Evolutionary conservation across 257 asterid genomes (phyloP), one percentile per base, ranked within the genome.

Genomic region (Solanum boliviense): DNA sequence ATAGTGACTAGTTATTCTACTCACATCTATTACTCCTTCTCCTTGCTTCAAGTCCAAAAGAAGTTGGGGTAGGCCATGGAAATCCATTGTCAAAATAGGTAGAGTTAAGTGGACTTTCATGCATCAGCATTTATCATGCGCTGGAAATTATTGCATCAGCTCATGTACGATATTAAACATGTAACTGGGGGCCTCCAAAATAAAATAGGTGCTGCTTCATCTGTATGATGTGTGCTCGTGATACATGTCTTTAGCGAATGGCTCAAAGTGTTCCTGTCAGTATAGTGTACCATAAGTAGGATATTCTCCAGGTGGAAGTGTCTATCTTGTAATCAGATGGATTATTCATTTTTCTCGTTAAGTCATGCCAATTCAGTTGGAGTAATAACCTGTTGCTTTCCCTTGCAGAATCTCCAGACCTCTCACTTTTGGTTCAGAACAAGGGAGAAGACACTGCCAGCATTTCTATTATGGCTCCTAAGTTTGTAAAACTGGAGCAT

Each of bases 361-460:
- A 25, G 18, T 29, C 11, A 9, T 18, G 44, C 11, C 85, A 6
- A 9, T 29, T 21, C 39, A 15, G 44, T 48, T 29, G 36, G 44
- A 48, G 27, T 46, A 48, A 18, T 48, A 6, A 48, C 86, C 68
- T 82, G 29, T 88, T 89, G 70, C 87, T 89, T 83, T 90, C 87
- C 78, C 36, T 83, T 58, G 88, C 95, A 96, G 99, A 96, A 67
- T 93, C 98, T 76, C 97, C 98, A 36, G 92, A 92, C 6, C 96
- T 94, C 87, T 96, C 98, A 9, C 95, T 96, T 85, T 89, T 95
- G 92, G 92, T 96, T 91, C 96, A 94, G 88, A 95, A 95, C 95
- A 92, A 89, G 90, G 98, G 95, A 89, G 92, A 93, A 91, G 92
- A 65, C 79, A 48, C 94, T 70, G 90, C 89, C 18, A 91, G 67